Evolutionary conservation across 768 basidiomycete species (phyloP), one percentile per base, ranked within the genome.

Genomic region (Inosperma sp.): DNA sequence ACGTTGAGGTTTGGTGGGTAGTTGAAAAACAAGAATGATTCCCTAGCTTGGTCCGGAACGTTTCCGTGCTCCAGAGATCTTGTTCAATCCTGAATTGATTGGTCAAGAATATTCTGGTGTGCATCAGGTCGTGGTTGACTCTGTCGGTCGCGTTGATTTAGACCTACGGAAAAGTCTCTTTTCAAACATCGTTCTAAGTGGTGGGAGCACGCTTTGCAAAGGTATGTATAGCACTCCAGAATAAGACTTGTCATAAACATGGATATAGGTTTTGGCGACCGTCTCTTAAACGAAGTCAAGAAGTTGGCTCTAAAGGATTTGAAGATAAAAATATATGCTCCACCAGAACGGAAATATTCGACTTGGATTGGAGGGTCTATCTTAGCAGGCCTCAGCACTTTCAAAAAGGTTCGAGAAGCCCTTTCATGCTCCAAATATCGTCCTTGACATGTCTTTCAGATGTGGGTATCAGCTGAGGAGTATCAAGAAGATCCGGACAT

Each of bases 401-500:
- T 99, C 79, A 97, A 95, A 73, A 96, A 96, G 85, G 93, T 88
- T 50, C 49, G 58, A 37, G 21, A 21, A 27, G n/a, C 22, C 40
- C 22, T 45, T 44, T 40, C 34, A 49, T 57, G 48, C 22, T 21
- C 48, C 49, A 25, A 44, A 17, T 57, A 51, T 42, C 52, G 52
- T 50, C 48, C 40, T 56, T 43, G 41, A 25, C 48, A 30, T 49
- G 14, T 51, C 37, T 48, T 49, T 30, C 22, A 96, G 93, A 98
- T 99, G 95, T 99, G 96, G 95, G 92, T 99, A 44, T 94, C 93
- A 39, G 93, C 94, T 31, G 95, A 99, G 69, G 96, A 98, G 70
- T 98, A 97, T 65, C 93, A 96, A 69, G 95, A 99, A 69, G 95
- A 98, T 70, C 94, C 95, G 48, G 94, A 98, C 63, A 89, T 97